Percentiles rank a stretch among this genome's conserved stretches.
Evolutionary conservation across 257 asterid genomes (phyloP).

Genomic region (Knoxia roxburghii): DNA sequence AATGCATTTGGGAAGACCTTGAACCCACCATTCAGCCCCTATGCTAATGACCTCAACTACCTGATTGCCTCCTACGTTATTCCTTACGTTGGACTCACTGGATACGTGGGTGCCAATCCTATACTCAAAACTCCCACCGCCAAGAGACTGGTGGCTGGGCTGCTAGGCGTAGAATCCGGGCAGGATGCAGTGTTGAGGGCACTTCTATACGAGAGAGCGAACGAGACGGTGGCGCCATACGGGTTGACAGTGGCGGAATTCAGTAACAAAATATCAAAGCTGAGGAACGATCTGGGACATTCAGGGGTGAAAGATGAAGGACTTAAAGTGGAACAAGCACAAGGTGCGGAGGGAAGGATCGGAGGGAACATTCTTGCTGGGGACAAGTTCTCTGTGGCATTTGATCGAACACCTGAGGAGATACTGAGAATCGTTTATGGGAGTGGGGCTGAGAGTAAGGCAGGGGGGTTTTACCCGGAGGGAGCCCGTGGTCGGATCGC

Average conservation of each 20-base stretch:
- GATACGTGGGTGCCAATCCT: slow-evolving; percentile 84
- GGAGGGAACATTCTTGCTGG: slow-evolving; percentile 61
- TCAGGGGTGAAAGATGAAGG: slow-evolving; percentile 75
- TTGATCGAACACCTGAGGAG: slow-evolving; percentile 57
- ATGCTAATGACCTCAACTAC: slow-evolving; percentile 63
- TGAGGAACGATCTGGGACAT: slow-evolving; percentile 45
- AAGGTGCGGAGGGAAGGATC: slow-evolving; percentile 57
- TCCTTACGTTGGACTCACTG: slow-evolving; percentile 92
- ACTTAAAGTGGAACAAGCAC: slow-evolving; percentile 26
- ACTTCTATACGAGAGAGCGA: slow-evolving; percentile 18
- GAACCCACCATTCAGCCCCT: slow-evolving; percentile 73
- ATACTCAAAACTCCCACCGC: slow-evolving; percentile 47
- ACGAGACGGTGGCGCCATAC: slow-evolving; percentile 18
- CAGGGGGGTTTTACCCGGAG: slow-evolving; percentile 78
- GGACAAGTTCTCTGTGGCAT: slow-evolving; percentile 42
- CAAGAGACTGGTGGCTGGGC: slow-evolving; percentile 50
- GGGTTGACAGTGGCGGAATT: slow-evolving; percentile 33
- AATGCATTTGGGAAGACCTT: slow-evolving; percentile 44
- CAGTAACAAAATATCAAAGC: slow-evolving; percentile 26
- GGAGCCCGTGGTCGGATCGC: slow-evolving; percentile 75
- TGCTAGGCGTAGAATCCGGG: slow-evolving; percentile 48
- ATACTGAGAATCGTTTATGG: slow-evolving; percentile 67
- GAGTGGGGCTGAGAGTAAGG: slow-evolving; percentile 41
- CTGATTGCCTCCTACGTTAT: slow-evolving; percentile 71
- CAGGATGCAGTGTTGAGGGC: slow-evolving; percentile 44